A percentile compares a stretch with the other conserved stretches of the same genome.
phyloP scores from a whole-genome alignment of 495 filamentous ascomycete species.

The Cudoniella acicularis region DNA sequence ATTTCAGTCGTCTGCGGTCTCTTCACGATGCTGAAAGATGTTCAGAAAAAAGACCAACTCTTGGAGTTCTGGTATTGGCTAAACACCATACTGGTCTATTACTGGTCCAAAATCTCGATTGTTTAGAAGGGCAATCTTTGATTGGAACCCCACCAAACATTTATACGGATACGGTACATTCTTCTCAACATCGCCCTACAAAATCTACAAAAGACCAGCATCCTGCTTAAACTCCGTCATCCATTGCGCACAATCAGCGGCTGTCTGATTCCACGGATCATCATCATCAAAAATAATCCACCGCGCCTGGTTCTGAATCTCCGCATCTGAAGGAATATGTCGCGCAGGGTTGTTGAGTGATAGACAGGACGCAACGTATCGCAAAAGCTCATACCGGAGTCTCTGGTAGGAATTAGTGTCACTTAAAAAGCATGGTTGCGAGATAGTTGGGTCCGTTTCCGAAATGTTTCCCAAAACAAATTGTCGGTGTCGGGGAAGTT shows the following conservation, averaged over 20 bases:
- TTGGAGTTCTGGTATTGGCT: too few relatives aligned
- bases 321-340: slow-evolving; percentile 51
- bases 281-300: slow-evolving; percentile 58
- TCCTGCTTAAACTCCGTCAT: slow-evolving; percentile 36
- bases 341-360: slow-evolving; percentile 42
- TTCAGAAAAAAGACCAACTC: too few relatives aligned
- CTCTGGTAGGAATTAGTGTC: not conserved
- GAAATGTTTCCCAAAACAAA: not conserved
- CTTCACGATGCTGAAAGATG: too few relatives aligned
- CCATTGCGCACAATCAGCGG: slow-evolving; percentile 62
- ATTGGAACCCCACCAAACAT: too few relatives aligned
- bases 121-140: too few relatives aligned
- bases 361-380: slow-evolving; percentile 53
- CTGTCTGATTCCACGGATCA: slow-evolving; percentile 67
- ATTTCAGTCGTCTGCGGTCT: too few relatives aligned
- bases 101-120: too few relatives aligned
- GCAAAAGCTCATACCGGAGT: slow-evolving; percentile 1
- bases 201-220: not conserved
- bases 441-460: not conserved
- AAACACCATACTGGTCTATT: too few relatives aligned
- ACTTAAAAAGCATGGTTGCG: not conserved
- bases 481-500: too few relatives aligned
- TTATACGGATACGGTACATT: too few relatives aligned
- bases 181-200: not conserved
- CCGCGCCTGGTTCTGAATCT: slow-evolving; percentile 58